Conservation (phyloP, 129 eudicot species). For the Oenanthe sinensis region DNA sequence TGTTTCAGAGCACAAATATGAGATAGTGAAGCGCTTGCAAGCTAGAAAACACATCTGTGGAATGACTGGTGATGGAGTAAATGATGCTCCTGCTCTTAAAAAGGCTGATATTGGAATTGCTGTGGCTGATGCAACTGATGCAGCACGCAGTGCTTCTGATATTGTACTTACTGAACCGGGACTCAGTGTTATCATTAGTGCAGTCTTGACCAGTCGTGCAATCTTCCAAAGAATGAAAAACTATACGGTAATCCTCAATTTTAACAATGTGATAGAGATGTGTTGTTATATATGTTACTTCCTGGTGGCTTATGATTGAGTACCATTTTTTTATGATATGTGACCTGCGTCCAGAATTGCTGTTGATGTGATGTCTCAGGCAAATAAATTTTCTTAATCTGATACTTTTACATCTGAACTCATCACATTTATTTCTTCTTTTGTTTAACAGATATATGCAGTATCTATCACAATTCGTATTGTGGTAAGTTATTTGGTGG, state of each 20-base stretch:
- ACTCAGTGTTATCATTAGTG: conserved; percentile 67
- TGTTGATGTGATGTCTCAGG: neutral
- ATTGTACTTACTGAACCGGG: conserved; percentile 75
- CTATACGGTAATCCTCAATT: conserved; percentile 37
- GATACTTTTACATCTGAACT: neutral
- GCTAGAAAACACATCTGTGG: conserved; percentile 69
- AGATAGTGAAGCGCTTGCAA: conserved; percentile 61
- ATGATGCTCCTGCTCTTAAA: conserved; percentile 67
- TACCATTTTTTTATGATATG: neutral
- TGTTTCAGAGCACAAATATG: conserved; percentile 57
- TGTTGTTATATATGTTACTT: neutral
- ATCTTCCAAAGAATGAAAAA: conserved; percentile 76
- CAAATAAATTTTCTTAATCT: neutral
- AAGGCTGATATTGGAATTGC: conserved; percentile 75
- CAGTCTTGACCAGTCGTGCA: conserved; percentile 72
- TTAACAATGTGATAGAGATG: neutral
- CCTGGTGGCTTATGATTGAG: neutral
- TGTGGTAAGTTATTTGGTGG: conserved; percentile 55
- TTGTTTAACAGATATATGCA: conserved; percentile 75
- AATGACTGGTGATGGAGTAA: conserved; percentile 77
- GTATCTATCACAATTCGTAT: conserved; percentile 98
- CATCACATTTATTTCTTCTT: neutral
- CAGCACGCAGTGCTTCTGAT: conserved; percentile 77
- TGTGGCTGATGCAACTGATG: conserved; percentile 73
- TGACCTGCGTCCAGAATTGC: neutral